These are phyloP conservation scores for Myxozyma geophila DNA, from an alignment of 805 yeast genomes.

Conservation along the genomic window DNA sequence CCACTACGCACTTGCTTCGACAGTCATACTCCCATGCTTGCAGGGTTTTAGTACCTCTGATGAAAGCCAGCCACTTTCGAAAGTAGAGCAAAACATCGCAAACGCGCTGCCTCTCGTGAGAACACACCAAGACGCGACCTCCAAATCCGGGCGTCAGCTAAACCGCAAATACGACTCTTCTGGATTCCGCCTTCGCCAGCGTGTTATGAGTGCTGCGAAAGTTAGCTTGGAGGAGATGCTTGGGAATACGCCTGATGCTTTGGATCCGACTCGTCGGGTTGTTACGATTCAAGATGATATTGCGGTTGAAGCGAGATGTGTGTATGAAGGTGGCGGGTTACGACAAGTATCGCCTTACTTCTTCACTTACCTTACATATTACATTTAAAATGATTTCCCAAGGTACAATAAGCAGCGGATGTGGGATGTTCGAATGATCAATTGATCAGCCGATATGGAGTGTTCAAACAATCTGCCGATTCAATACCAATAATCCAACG, in stretches of 20 bases:
- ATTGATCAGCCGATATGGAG: too few species aligned
- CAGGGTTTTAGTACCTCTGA: too few species aligned
- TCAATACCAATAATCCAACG: too few species aligned
- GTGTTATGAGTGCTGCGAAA: constrained; percentile 14
- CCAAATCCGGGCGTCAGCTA: neutral
- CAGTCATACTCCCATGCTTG: too few species aligned
- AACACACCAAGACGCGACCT: neutral
- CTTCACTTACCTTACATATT: constrained; percentile 87
- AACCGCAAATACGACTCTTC: constrained; percentile 20
- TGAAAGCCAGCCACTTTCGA: neutral
- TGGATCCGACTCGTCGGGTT: constrained; percentile 20
- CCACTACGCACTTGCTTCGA: too few species aligned
- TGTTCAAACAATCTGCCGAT: too few species aligned
- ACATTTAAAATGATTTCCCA: too few species aligned
- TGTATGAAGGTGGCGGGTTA: constrained; percentile 45
- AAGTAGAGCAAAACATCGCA: neutral
- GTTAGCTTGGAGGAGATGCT: constrained; percentile 20
- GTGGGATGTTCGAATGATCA: too few species aligned
- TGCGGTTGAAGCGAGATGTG: constrained; percentile 45
- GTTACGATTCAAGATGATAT: constrained; percentile 43
- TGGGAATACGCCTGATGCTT: constrained; percentile 22
- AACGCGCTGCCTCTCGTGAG: constrained; percentile 2
- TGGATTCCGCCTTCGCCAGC: constrained; percentile 33
- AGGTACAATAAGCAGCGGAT: too few species aligned
- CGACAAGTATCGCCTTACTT: constrained; percentile 83